Base-by-base conservation (phyloP, 164 flowering plant species). In the Chloranthus sessilifolius region DNA sequence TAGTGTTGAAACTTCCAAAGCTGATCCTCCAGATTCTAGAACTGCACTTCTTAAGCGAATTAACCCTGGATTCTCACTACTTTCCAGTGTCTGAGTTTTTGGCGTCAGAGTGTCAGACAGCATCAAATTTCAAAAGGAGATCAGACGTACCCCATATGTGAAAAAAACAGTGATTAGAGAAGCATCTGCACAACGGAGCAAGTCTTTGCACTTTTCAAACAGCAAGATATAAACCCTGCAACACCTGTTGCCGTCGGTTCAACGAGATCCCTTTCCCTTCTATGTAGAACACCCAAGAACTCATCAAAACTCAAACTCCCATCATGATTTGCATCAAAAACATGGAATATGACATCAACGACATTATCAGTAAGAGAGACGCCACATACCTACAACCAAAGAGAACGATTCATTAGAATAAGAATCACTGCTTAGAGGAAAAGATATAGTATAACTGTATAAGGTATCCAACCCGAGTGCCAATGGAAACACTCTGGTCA, bases 301-400 rank as follows among this genome's bases (percentile, higher is more conserved):
- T 89, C 99, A 0, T 78, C 76, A 17, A 70, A 17, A 49, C 95
- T 86, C 40, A 94, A 57, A 56, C 56, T 67, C 5, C 95, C 97
- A 72, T 94, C 99, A 1, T 58, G 37, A 40, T 89, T 80, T 4
- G 66, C 15, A 64, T 94, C 99, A 42, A 94, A 94, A 47, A 89
- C 62, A 39, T 82, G 80, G 62, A 84, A 94, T 46, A 89, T 72
- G 33, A 94, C 66, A 21, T 85, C 85, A 19, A 87, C 70, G 60
- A 86, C 70, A 30, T 74, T 78, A 29, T 78, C 78, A 0, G 76
- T 65, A 16, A 94, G 74, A 16, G 75, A 16, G 24, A 94, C 49
- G 21, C 88, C 95, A 43, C 99, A 94, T 21, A 94, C 95, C 96
- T 92, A 50, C 29, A 16, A 51, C 31, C 33, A 46, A 14, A 20